These are phyloP conservation scores for Cyberlindnera samutprakarnensis DNA, from an alignment of 805 yeast genomes.

Conservation along the genomic window DNA sequence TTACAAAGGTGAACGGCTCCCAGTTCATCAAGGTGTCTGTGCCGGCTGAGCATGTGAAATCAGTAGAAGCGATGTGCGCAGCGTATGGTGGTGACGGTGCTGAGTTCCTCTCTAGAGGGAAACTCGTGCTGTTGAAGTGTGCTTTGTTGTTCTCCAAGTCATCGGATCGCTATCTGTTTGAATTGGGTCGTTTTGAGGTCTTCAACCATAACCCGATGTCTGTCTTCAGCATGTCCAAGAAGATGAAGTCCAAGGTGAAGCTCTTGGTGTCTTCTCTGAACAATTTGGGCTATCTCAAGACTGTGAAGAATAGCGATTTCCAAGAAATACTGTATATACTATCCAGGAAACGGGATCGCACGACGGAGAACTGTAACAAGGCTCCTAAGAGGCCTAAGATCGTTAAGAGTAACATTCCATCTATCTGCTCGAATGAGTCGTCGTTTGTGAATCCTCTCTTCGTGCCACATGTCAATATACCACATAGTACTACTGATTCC, in stretches of 20 bases:
- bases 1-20: slow-evolving; percentile 1
- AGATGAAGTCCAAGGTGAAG: neutral
- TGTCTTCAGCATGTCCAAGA: neutral
- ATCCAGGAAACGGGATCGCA: neutral
- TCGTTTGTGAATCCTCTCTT: slow-evolving; percentile 1
- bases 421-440: neutral
- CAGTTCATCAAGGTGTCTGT: neutral
- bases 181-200: neutral
- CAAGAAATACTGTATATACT: slow-evolving; percentile 2
- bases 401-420: neutral
- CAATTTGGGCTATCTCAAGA: neutral
- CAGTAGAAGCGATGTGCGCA: neutral
- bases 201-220: slow-evolving; percentile 1
- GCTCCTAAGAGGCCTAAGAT: slow-evolving; percentile 1
- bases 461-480: neutral
- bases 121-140: neutral
- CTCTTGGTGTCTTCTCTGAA: neutral
- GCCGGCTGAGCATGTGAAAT: neutral
- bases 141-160: neutral
- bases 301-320: slow-evolving; percentile 4
- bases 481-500: neutral
- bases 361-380: neutral
- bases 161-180: neutral
- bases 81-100: neutral
- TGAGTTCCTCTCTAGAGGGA: neutral